Evolutionary conservation across 768 basidiomycete species (phyloP).

Genomic region (Rhizopogon vinicolor): DNA sequence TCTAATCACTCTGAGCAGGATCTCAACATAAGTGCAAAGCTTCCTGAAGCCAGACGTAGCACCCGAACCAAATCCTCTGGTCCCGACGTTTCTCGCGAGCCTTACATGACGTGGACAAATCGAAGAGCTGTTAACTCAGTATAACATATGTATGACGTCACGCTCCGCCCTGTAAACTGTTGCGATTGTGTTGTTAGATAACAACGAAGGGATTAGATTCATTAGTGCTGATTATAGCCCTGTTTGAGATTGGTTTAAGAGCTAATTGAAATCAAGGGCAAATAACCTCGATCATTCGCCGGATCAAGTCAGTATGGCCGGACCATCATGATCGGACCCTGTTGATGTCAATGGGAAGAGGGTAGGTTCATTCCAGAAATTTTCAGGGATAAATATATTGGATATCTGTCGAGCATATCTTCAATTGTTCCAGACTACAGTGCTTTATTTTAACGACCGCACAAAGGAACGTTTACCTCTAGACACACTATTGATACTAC

Average conservation of each 20-base stretch:
- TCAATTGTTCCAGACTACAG: too few relatives aligned
- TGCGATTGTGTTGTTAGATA: background rate
- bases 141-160: constrained; percentile 4
- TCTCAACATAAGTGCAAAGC: constrained; percentile 58
- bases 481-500: background rate
- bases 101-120: constrained; percentile 89
- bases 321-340: too few relatives aligned
- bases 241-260: background rate
- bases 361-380: too few relatives aligned
- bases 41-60: constrained; percentile 79
- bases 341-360: too few relatives aligned
- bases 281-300: too few relatives aligned
- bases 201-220: too few relatives aligned
- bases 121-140: constrained; percentile 55
- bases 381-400: too few relatives aligned
- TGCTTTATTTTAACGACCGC: background rate
- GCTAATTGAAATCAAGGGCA: too few relatives aligned
- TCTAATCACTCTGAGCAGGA: constrained; percentile 42
- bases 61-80: constrained; percentile 58
- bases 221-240: background rate
- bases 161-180: background rate
- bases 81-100: constrained; percentile 67
- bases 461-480: background rate
- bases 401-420: too few relatives aligned
- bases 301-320: too few relatives aligned